Evolutionary conservation across 169 alveolate species (phyloP), one percentile per base, ranked within the genome.

Genomic region (Eimeria mitis): DNA sequence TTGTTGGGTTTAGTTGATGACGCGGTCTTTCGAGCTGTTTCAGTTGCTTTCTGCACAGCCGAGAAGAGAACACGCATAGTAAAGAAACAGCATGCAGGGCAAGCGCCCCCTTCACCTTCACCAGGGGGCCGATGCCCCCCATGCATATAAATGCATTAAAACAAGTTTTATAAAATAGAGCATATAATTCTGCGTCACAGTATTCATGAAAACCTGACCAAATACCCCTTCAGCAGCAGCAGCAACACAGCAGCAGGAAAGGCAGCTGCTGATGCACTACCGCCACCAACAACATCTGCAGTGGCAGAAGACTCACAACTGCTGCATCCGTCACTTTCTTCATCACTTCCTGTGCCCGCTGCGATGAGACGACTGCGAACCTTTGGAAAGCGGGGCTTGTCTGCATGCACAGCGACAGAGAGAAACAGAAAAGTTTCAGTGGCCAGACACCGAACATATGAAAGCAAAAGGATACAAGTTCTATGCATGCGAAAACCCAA

Each of bases 361-460:
- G 76, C 11, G 95, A 91, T 16, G 91, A 78, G 19, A 42, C 84
- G 23, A 78, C 95, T 37, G 95, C 95, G 47, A 91, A 91, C 44
- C 79, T 49, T 79, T 79, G 89, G 73, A 91, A 91, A 6, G 68
- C 56, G 28, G 89, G 95, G 76, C 78, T 91, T n/a, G 61, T 76
- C 95, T 91, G 91, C 68, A 42, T 40, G 42, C 65, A 56, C 68
- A 56, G 63, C 1, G 42, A 37, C 63, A 65, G 0, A 7, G 28
- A 37, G 23, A 47, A 44, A 49, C n/a, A n/a, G n/a, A n/a, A n/a
- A n/a, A n/a, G n/a, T n/a, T n/a, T n/a, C n/a, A n/a, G n/a, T n/a
- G n/a, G n/a, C n/a, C 31, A 5, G 54, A 2, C 54, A 37, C 79
- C n/a, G 47, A 49, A 52, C 25, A 79, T 16, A n/a, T 7, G 89